A percentile compares a stretch with the other conserved stretches of the same genome.
These are phyloP conservation scores for Phialemoniopsis sp. DNA, from an alignment of 2,329 filamentous ascomycete genomes.

Conservation along the genomic window DNA sequence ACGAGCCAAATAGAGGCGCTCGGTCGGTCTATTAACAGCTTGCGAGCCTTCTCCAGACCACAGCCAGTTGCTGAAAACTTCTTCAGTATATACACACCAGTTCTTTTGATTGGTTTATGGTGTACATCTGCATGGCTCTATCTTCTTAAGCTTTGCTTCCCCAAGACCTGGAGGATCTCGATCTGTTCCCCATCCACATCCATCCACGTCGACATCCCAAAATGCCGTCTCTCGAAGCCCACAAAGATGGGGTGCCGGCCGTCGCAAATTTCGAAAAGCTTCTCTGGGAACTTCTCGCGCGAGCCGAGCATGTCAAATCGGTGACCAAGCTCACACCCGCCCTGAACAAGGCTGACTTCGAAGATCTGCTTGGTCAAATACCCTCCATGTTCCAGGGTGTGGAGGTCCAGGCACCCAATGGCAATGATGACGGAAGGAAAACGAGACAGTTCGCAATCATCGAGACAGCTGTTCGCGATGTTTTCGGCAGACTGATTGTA, in stretches of 20 bases:
- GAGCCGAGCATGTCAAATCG: conserved; percentile 56
- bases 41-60: too few relatives aligned
- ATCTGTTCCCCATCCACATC: too few relatives aligned
- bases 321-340: conserved; percentile 65
- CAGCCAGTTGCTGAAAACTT: too few relatives aligned
- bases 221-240: conserved; percentile 46
- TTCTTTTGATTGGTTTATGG: too few relatives aligned
- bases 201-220: too few relatives aligned
- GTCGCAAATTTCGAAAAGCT: conserved; percentile 50
- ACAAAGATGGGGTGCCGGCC: conserved; percentile 44
- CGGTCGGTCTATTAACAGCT: too few relatives aligned
- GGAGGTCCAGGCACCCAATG: conserved; percentile 16
- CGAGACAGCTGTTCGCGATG: conserved; percentile 77
- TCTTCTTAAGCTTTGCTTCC: too few relatives aligned
- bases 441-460: conserved; percentile 64
- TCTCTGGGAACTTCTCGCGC: conserved; percentile 52
- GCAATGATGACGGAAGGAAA: conserved; percentile 30
- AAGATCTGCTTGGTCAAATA: conserved; percentile 41
- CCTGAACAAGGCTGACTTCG: conserved; percentile 65
- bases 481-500: conserved; percentile 78
- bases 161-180: too few relatives aligned
- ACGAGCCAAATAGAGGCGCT: too few relatives aligned
- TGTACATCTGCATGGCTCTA: too few relatives aligned
- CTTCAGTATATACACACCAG: too few relatives aligned
- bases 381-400: conserved; percentile 28